Evolutionary conservation across 495 filamentous ascomycete genomes (phyloP).

Genomic region (Aspergillus homomorphus): DNA sequence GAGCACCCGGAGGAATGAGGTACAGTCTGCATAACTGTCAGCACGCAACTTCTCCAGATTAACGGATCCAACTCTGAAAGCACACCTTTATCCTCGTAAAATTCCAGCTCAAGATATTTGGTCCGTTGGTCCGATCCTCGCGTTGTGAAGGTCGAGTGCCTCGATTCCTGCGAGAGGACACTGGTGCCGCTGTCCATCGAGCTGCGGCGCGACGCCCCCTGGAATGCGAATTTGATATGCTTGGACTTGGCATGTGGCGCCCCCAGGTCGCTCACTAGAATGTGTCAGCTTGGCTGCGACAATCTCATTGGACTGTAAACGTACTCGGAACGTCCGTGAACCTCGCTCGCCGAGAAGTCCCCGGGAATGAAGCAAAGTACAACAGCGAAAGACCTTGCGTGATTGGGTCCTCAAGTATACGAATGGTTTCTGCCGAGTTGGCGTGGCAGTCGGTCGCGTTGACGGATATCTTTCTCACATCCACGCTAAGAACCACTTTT

Average conservation of each 20-base stretch:
- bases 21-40: too few relatives aligned
- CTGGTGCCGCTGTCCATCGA: constrained; percentile 13
- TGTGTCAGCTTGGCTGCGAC: background rate
- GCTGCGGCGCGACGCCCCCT: constrained; percentile 3
- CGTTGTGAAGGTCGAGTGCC: background rate
- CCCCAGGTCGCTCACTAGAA: constrained; percentile 8
- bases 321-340: background rate
- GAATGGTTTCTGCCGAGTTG: constrained; percentile 10
- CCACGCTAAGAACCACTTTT: background rate
- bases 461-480: constrained; percentile 6
- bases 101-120: constrained; percentile 1
- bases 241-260: background rate
- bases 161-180: constrained; percentile 8
- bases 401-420: constrained; percentile 5
- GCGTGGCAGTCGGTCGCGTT: constrained; percentile 6
- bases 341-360: constrained; percentile 4
- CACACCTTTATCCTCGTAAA: background rate
- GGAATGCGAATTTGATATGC: constrained; percentile 1
- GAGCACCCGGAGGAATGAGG: too few relatives aligned
- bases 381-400: constrained; percentile 2
- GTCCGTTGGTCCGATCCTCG: background rate
- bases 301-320: background rate
- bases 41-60: too few relatives aligned
- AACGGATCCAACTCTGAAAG: too few relatives aligned
- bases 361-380: constrained; percentile 8